Evolutionary conservation across 2,329 filamentous ascomycete genomes (phyloP).

Genomic region (Curvularia eragrostidis): DNA sequence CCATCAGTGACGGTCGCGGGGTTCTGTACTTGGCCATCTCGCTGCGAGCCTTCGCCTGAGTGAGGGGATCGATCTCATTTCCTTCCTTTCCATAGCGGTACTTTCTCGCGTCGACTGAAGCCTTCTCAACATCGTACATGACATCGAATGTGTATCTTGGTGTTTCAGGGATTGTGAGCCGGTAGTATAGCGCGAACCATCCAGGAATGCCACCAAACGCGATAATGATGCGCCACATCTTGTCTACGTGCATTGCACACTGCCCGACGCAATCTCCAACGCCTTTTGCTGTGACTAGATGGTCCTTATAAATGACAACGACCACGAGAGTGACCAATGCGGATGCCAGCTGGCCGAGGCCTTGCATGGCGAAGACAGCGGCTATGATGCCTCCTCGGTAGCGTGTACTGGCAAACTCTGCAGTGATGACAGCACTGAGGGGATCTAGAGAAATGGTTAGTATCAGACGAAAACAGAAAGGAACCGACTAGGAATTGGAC

Average conservation of each 20-base stretch:
- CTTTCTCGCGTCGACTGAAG: slow-evolving; percentile 72
- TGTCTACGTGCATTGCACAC: slow-evolving; percentile 77
- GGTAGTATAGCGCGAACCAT: slow-evolving; percentile 83
- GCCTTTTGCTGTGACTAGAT: slow-evolving; percentile 61
- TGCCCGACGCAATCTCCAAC: slow-evolving; percentile 65
- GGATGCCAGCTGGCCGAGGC: slow-evolving; percentile 78
- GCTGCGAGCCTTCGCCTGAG: slow-evolving; percentile 63
- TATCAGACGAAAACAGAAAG: background rate
- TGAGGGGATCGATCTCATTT: slow-evolving; percentile 69
- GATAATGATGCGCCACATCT: slow-evolving; percentile 85
- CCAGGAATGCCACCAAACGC: slow-evolving; percentile 82
- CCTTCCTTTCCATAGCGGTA: slow-evolving; percentile 70
- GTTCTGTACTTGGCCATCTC: slow-evolving; percentile 47
- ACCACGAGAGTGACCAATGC: slow-evolving; percentile 78
- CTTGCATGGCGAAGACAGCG: slow-evolving; percentile 86
- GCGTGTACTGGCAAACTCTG: slow-evolving; percentile 85
- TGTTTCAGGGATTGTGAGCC: slow-evolving; percentile 85
- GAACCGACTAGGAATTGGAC: slow-evolving; percentile 44
- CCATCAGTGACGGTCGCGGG: slow-evolving; percentile 49
- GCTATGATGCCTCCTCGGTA: slow-evolving; percentile 90
- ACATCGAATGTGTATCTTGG: slow-evolving; percentile 89
- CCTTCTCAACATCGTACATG: slow-evolving; percentile 68
- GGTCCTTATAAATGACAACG: slow-evolving; percentile 72
- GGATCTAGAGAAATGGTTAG: slow-evolving; percentile 58
- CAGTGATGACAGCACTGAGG: slow-evolving; percentile 81